phyloP scores from a whole-genome alignment of 805 yeast species.

The Kockiozyma suomiensis region DNA sequence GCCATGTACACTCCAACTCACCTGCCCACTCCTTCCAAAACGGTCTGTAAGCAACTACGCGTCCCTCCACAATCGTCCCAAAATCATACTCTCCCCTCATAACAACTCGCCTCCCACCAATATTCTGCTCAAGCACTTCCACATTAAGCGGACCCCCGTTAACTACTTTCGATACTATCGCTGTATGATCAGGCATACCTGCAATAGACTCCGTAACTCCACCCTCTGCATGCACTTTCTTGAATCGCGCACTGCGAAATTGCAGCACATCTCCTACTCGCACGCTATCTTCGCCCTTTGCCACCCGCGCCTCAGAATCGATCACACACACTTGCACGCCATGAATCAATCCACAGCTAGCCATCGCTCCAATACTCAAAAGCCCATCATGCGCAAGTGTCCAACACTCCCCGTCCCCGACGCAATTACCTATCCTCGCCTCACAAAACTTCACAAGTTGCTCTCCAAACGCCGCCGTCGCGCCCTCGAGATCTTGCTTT shows the following conservation, averaged over 20 bases:
- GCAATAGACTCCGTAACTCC: constrained; percentile 20
- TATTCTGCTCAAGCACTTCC: constrained; percentile 41
- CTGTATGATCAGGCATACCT: constrained; percentile 46
- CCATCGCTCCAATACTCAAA: constrained; percentile 32
- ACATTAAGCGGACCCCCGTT: constrained; percentile 9
- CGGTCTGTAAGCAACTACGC: constrained; percentile 41
- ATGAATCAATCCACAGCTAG: constrained; percentile 20
- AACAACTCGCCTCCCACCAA: constrained; percentile 40
- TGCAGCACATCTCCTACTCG: constrained; percentile 46
- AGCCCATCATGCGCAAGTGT: constrained; percentile 45
- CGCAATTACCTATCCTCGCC: constrained; percentile 39
- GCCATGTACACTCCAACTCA: constrained; percentile 36
- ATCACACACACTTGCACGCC: constrained; percentile 18
- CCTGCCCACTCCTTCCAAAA: constrained; percentile 43
- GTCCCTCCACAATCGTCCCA: constrained; percentile 39
- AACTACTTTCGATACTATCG: constrained; percentile 40
- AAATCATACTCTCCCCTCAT: constrained; percentile 39
- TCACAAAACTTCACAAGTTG: constrained; percentile 44
- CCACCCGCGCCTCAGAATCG: constrained; percentile 24
- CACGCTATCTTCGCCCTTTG: constrained; percentile 18
- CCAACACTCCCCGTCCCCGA: constrained; percentile 49
- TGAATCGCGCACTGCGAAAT: constrained; percentile 39
- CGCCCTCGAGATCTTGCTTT: constrained; percentile 39
- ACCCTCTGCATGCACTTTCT: constrained; percentile 29
- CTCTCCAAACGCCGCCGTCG: constrained; percentile 40